Percentiles rank a stretch among this genome's conserved stretches.
Conservation (phyloP, 306 rosid genomes). For the Malus asiatica region DNA sequence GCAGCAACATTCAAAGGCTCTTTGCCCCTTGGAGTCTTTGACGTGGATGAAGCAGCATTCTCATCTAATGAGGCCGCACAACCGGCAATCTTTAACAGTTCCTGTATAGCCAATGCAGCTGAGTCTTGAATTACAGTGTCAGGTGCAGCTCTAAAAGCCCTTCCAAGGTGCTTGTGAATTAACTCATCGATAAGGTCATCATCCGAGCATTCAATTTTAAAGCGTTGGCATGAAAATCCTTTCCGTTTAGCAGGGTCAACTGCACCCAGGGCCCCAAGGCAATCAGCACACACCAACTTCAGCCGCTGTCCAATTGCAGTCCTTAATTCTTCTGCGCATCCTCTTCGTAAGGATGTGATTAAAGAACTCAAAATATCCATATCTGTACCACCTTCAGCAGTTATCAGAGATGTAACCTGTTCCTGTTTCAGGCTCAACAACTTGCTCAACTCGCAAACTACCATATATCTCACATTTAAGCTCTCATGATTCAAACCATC, state of each 20-base stretch:
- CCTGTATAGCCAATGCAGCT: conserved; percentile 97
- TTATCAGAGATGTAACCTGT: conserved; percentile 62
- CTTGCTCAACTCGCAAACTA: conserved; percentile 68
- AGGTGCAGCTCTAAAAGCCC: conserved; percentile 95
- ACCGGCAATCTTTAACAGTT: conserved; percentile 91
- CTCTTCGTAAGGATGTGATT: conserved; percentile 70
- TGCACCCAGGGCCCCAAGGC: conserved; percentile 94
- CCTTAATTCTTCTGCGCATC: conserved; percentile 91
- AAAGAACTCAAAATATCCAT: conserved; percentile 82
- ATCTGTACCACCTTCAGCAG: conserved; percentile 69
- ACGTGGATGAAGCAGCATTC: conserved; percentile 48
- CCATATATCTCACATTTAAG: conserved; percentile 94
- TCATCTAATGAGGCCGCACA: conserved; percentile 86
- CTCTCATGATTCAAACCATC: conserved; percentile 94
- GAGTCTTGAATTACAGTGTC: conserved; percentile 94
- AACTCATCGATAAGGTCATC: conserved; percentile 93
- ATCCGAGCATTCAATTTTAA: conserved; percentile 92
- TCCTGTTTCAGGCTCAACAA: conserved; percentile 73
- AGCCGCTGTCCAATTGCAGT: conserved; percentile 75
- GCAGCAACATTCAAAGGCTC: conserved; percentile 20
- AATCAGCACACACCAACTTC: conserved; percentile 95
- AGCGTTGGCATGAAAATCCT: conserved; percentile 66
- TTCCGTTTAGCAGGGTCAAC: conserved; percentile 96
- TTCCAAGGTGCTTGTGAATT: conserved; percentile 89
- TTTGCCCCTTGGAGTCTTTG: conserved; percentile 34